phyloP scores from a whole-genome alignment of 1,139 yeast genomes.

The Diutina pseudorugosa region DNA sequence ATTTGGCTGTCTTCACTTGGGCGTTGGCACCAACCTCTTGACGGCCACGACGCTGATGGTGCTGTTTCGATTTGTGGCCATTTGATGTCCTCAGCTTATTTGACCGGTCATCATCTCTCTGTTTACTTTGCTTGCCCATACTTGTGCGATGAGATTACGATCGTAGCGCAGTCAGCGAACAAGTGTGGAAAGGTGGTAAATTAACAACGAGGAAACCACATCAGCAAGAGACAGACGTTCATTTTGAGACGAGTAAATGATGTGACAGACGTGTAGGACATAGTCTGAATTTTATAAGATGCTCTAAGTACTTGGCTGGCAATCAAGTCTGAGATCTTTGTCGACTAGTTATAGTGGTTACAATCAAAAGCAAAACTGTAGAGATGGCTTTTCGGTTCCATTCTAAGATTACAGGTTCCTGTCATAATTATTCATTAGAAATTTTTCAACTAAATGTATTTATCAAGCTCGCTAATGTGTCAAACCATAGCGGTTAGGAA shows the following conservation, averaged over 20 bases:
- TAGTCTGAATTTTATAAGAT: no score
- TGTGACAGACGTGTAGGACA: no score
- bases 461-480: not conserved
- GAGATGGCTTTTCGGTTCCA: no score
- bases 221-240: no score
- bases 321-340: no score
- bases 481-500: slow-evolving; percentile 3
- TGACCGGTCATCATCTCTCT: slow-evolving; percentile 29
- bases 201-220: no score
- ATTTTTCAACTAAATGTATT: not conserved
- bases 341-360: no score
- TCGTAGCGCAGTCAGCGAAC: not conserved
- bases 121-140: slow-evolving; percentile 64
- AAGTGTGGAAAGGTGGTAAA: no score
- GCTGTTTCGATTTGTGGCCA: slow-evolving; percentile 47
- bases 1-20: slow-evolving; percentile 18
- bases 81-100: slow-evolving; percentile 31
- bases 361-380: no score
- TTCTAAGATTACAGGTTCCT: not conserved
- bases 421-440: not conserved
- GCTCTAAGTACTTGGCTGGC: no score
- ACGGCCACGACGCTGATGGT: slow-evolving; percentile 36
- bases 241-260: no score
- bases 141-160: not conserved
- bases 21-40: slow-evolving; percentile 25